Evolutionary conservation across 2,329 filamentous ascomycete species (phyloP).

Genomic region (Phialophora chinensis): DNA sequence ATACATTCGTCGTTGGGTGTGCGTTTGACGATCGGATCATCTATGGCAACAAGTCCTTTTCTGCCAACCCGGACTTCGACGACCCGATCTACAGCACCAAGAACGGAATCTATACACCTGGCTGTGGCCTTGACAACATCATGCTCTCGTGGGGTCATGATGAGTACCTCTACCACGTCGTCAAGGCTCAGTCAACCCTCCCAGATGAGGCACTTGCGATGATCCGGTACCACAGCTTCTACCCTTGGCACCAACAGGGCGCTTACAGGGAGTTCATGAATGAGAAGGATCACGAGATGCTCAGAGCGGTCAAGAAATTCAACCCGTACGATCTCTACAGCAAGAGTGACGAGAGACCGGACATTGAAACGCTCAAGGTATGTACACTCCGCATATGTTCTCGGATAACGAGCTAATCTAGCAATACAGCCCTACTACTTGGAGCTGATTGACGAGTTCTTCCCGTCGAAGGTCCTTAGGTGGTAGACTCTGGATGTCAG

Average conservation of each 20-base stretch:
- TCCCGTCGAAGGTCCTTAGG: slow-evolving; percentile 69
- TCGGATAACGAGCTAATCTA: slow-evolving; percentile 30
- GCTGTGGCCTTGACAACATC: slow-evolving; percentile 83
- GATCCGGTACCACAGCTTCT: slow-evolving; percentile 93
- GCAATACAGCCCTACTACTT: slow-evolving; percentile 68
- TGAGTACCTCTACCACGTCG: slow-evolving; percentile 85
- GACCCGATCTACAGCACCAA: slow-evolving; percentile 76
- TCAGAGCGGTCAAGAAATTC: slow-evolving; percentile 81
- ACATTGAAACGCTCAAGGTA: slow-evolving; percentile 76
- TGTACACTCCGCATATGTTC: slow-evolving; percentile 33
- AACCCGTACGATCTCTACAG: slow-evolving; percentile 93
- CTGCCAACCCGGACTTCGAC: slow-evolving; percentile 72
- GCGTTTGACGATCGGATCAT: slow-evolving; percentile 72
- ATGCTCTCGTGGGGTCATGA: slow-evolving; percentile 93
- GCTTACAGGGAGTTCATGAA: slow-evolving; percentile 85
- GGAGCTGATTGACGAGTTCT: slow-evolving; percentile 76
- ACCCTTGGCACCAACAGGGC: slow-evolving; percentile 84
- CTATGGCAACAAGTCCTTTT: slow-evolving; percentile 76
- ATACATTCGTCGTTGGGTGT: slow-evolving; percentile 56
- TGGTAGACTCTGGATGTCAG: slow-evolving; percentile 59
- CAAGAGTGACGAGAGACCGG: slow-evolving; percentile 83
- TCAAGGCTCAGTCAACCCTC: slow-evolving; percentile 79
- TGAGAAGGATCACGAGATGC: slow-evolving; percentile 78
- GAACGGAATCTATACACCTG: slow-evolving; percentile 77
- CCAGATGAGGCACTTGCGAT: slow-evolving; percentile 85